Conservation (phyloP, 176 grass and related monocot genomes). For the Zea luxurians region DNA sequence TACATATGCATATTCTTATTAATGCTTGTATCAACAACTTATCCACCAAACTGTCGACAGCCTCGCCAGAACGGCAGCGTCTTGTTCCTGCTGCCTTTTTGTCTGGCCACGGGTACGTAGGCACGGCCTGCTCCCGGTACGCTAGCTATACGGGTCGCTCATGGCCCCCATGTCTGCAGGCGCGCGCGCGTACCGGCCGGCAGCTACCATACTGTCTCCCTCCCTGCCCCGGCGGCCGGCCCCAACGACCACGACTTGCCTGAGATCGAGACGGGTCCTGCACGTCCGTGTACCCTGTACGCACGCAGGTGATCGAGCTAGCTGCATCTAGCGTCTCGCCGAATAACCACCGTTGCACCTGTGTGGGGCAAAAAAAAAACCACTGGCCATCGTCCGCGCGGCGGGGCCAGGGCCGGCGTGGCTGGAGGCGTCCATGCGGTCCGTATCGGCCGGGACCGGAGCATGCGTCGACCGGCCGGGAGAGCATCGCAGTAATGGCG, state of each 20-base stretch:
- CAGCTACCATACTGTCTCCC: constrained; percentile 6
- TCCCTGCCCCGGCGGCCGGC: no score
- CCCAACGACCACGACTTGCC: background rate
- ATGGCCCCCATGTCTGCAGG: constrained; percentile 29
- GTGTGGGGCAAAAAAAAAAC: background rate
- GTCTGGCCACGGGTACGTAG: constrained; percentile 13
- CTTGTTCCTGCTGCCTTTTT: background rate
- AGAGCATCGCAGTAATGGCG: constrained; percentile 34
- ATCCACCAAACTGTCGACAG: constrained; percentile 39
- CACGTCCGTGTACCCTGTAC: background rate
- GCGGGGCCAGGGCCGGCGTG: background rate
- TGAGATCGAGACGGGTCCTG: background rate
- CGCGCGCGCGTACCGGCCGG: background rate
- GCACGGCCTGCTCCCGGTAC: background rate
- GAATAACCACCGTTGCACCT: background rate
- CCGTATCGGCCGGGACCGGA: background rate
- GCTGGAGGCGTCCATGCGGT: background rate
- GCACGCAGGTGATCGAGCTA: background rate
- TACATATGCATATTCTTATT: no score
- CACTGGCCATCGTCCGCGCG: background rate
- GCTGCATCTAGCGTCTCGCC: background rate
- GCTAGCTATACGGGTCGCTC: background rate
- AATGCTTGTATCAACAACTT: background rate
- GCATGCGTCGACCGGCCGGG: background rate
- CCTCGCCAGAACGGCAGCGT: constrained; percentile 20